phyloP scores from a whole-genome alignment of 2,329 filamentous ascomycete genomes.

The Aspergillus sp. region DNA sequence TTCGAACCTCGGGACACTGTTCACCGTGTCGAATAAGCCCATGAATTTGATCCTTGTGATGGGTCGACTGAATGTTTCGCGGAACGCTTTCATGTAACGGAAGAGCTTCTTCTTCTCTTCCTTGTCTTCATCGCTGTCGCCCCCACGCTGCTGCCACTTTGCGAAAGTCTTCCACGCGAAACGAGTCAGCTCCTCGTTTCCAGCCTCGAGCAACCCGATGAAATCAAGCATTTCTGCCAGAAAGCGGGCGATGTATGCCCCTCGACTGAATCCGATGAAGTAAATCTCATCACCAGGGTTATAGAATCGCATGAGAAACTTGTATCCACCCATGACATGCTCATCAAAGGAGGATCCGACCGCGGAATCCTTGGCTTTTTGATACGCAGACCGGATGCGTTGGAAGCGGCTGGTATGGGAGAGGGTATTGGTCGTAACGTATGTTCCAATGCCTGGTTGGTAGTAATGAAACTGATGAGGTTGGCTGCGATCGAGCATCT shows the following conservation, averaged over 20 bases:
- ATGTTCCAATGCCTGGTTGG: constrained; percentile 52
- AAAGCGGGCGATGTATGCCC: constrained; percentile 74
- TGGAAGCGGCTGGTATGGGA: constrained; percentile 37
- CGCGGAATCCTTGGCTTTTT: constrained; percentile 66
- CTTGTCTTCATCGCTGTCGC: constrained; percentile 27
- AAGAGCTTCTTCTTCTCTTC: constrained; percentile 59
- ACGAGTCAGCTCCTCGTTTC: constrained; percentile 82
- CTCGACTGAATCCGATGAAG: constrained; percentile 75
- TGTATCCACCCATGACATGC: constrained; percentile 82
- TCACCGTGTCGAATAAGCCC: constrained; percentile 81
- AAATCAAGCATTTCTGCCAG: constrained; percentile 84
- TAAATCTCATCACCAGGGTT: constrained; percentile 64
- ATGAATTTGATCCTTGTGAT: constrained; percentile 74
- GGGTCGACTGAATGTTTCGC: constrained; percentile 78
- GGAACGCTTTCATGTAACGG: constrained; percentile 75
- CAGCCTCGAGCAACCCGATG: constrained; percentile 76
- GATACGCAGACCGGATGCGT: constrained; percentile 58
- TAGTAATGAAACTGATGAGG: constrained; percentile 49
- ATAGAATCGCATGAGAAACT: constrained; percentile 77
- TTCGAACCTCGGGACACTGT: constrained; percentile 78
- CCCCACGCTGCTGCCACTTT: constrained; percentile 46
- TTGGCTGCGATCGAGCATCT: constrained; percentile 48
- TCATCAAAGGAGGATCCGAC: constrained; percentile 79
- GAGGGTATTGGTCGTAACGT: constrained; percentile 44
- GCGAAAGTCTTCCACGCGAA: constrained; percentile 73